These are phyloP conservation scores for Phytophthora agathidicida DNA, from an alignment of 352 stramenopile species.

Conservation along the genomic window DNA sequence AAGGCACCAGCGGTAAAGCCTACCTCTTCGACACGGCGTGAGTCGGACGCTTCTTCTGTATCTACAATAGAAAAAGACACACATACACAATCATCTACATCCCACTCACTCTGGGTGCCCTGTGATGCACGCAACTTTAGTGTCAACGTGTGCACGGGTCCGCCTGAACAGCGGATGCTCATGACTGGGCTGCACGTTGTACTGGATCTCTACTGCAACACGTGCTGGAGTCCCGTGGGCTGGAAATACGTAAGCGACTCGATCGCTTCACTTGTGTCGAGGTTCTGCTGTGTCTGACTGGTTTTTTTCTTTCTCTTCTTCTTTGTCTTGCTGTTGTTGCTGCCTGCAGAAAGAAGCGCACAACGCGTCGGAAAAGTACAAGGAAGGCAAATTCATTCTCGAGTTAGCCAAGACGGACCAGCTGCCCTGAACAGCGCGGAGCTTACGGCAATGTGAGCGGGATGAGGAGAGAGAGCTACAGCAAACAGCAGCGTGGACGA, in stretches of 20 bases:
- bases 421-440: slow-evolving; percentile 30
- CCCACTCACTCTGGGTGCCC: background rate
- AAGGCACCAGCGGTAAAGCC: slow-evolving; percentile 85
- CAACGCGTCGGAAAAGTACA: slow-evolving; percentile 95
- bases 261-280: background rate
- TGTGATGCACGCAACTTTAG: slow-evolving; percentile 29
- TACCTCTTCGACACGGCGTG: slow-evolving; percentile 93
- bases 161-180: slow-evolving; percentile 90
- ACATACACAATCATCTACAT: background rate
- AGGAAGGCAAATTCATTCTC: slow-evolving; percentile 97
- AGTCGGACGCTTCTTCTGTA: background rate
- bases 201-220: slow-evolving; percentile 94
- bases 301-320: background rate
- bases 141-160: slow-evolving; percentile 90
- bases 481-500: slow-evolving; percentile 37
- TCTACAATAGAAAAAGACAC: too few relatives aligned
- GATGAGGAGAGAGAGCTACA: slow-evolving; percentile 22
- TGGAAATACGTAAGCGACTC: slow-evolving; percentile 91
- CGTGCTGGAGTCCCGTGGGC: slow-evolving; percentile 89
- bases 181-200: slow-evolving; percentile 95
- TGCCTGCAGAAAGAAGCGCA: slow-evolving; percentile 85
- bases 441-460: slow-evolving; percentile 15
- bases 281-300: slow-evolving; percentile 5
- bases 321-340: background rate
- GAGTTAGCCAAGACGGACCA: slow-evolving; percentile 92